Percentiles rank a stretch among this genome's conserved stretches.
Conservation (phyloP, 768 basidiomycete genomes). For the Kwoniella newhampshirensis region DNA sequence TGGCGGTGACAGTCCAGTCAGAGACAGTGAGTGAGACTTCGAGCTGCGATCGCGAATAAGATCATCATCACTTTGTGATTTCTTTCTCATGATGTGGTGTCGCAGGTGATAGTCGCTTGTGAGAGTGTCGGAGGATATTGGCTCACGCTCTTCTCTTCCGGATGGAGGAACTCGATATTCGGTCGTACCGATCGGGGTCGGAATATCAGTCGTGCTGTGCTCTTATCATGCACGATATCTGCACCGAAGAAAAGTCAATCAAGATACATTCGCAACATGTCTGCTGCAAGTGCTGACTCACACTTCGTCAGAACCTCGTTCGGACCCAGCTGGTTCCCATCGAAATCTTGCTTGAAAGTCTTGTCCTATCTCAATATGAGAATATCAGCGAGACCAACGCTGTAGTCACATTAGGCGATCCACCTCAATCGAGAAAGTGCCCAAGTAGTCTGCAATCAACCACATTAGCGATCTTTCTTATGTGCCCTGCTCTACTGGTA, state of each 20-base stretch:
- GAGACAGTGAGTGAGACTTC: slow-evolving; percentile 41
- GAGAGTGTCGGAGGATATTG: not conserved
- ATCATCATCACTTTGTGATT: not conserved
- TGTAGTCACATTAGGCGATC: slow-evolving; percentile 12
- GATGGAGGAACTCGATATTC: slow-evolving; percentile 41
- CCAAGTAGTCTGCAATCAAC: slow-evolving; percentile 40
- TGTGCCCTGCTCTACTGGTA: not conserved
- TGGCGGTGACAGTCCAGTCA: slow-evolving; percentile 46
- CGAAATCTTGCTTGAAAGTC: slow-evolving; percentile 46
- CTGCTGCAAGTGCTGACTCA: slow-evolving; percentile 13
- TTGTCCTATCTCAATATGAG: slow-evolving; percentile 27
- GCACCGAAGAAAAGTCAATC: not conserved
- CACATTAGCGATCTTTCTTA: too few species aligned
- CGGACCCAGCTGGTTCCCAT: slow-evolving; percentile 46
- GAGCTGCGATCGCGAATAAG: slow-evolving; percentile 25
- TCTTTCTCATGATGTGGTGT: too few species aligned
- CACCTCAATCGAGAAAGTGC: slow-evolving; percentile 49
- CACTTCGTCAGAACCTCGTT: slow-evolving; percentile 48
- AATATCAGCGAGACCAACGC: too few species aligned
- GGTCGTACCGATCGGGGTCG: slow-evolving; percentile 43
- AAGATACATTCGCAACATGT: not conserved
- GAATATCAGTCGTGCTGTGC: slow-evolving; percentile 42
- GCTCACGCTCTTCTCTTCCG: slow-evolving; percentile 40
- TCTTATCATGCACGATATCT: slow-evolving; percentile 46
- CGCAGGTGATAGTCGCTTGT: too few species aligned